Conservation (phyloP, 805 yeast species). For the Candida wancherniae region DNA sequence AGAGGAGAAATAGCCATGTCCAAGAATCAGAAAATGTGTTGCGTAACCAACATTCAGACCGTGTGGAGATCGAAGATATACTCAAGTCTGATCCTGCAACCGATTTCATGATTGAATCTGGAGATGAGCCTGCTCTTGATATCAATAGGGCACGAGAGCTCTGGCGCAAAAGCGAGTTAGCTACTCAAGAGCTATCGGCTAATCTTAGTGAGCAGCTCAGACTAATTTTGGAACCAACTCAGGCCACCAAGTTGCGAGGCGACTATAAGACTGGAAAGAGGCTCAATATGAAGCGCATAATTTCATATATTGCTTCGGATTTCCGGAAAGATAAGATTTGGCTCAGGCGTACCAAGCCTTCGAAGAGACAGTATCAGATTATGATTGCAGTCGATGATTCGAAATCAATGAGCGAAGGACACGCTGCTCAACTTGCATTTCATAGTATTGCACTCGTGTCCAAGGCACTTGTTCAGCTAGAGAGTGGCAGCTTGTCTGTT, state of each 20-base stretch:
- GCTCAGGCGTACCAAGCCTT: conserved; percentile 96
- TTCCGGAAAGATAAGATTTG: conserved; percentile 97
- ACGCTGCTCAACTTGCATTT: conserved; percentile 86
- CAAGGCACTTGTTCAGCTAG: conserved; percentile 88
- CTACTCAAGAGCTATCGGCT: conserved; percentile 85
- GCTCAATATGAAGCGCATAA: conserved; percentile 93
- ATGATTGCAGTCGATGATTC: conserved; percentile 98
- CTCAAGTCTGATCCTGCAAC: too few relatives aligned
- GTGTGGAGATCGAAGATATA: conserved; percentile 30
- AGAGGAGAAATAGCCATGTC: conserved; percentile 29
- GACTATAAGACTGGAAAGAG: conserved; percentile 97
- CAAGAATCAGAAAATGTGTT: too few relatives aligned
- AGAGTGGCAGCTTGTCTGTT: conserved; percentile 87
- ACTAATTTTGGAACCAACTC: conserved; percentile 88
- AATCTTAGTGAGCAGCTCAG: conserved; percentile 89
- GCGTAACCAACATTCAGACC: too few relatives aligned
- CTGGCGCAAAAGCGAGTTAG: conserved; percentile 79
- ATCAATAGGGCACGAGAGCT: conserved; percentile 66
- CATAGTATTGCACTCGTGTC: conserved; percentile 91
- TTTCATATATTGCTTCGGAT: conserved; percentile 95
- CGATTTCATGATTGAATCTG: conserved; percentile 20
- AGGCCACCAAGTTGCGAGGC: conserved; percentile 92
- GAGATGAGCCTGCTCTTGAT: conserved; percentile 42
- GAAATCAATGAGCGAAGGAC: conserved; percentile 93
- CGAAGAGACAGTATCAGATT: conserved; percentile 94